phyloP scores from a whole-genome alignment of 2,329 filamentous ascomycete genomes.

The Talaromyces verruculosus region DNA sequence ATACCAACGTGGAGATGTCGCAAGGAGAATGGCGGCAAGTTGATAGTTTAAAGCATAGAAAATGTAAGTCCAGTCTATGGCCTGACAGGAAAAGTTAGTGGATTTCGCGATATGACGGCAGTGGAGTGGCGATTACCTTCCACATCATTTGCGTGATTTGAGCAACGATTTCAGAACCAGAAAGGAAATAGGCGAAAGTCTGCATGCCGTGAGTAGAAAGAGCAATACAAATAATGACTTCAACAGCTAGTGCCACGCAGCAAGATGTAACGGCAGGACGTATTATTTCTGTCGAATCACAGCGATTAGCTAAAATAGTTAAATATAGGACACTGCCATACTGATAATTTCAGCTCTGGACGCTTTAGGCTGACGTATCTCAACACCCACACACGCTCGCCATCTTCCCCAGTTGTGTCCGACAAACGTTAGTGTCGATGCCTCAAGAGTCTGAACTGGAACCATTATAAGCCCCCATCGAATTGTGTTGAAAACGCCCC shows the following conservation, averaged over 20 bases:
- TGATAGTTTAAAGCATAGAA: conserved; percentile 39
- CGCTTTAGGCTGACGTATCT: conserved; percentile 1
- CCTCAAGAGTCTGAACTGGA: conserved; percentile 66
- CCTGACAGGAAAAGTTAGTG: background rate
- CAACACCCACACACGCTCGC: conserved; percentile 1
- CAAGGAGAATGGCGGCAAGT: conserved; percentile 63
- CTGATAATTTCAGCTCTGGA: conserved; percentile 24
- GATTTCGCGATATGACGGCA: conserved; percentile 42
- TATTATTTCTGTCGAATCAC: background rate
- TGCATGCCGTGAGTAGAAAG: conserved; percentile 60
- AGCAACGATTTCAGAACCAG: conserved; percentile 57
- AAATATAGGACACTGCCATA: conserved; percentile 35
- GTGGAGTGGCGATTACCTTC: conserved; percentile 34
- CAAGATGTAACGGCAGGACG: background rate
- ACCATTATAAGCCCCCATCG: conserved; percentile 75
- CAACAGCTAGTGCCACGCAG: background rate
- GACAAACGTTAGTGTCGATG: conserved; percentile 63
- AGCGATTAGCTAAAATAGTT: background rate
- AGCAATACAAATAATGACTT: background rate
- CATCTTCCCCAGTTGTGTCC: conserved; percentile 54
- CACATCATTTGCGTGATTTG: conserved; percentile 66
- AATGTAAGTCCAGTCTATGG: conserved; percentile 22
- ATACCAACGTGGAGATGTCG: conserved; percentile 66
- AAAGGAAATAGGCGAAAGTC: conserved; percentile 64
- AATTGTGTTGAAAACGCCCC: conserved; percentile 73